Percentiles rank a stretch among this genome's conserved stretches.
Conservation (phyloP, 345 rosid species). For the Anacardium occidentale region DNA sequence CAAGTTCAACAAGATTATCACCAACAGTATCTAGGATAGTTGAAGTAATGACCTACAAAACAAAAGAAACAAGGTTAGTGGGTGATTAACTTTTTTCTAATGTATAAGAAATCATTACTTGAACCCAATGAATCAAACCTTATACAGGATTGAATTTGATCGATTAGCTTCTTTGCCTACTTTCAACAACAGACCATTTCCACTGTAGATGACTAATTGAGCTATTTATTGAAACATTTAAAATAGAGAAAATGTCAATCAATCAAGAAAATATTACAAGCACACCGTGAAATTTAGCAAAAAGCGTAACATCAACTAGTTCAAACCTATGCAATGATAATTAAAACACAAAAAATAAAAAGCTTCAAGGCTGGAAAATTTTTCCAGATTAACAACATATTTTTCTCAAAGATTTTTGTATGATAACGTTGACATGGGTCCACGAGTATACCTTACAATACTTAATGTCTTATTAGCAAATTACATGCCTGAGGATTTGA, state of each 20-base stretch:
- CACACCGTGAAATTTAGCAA: background rate
- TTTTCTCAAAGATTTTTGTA: background rate
- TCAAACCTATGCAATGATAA: slow-evolving; percentile 2
- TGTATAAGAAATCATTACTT: background rate
- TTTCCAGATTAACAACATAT: background rate
- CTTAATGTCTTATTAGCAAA: background rate
- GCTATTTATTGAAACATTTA: slow-evolving; percentile 58
- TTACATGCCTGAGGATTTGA: background rate
- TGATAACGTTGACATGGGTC: background rate
- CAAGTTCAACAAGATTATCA: slow-evolving; percentile 82
- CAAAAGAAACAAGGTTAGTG: slow-evolving; percentile 4
- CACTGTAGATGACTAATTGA: slow-evolving; percentile 89
- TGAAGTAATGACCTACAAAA: slow-evolving; percentile 73
- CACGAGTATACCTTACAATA: background rate
- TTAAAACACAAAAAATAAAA: background rate
- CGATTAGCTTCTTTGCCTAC: slow-evolving; percentile 96
- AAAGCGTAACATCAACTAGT: background rate
- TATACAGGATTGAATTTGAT: slow-evolving; percentile 95
- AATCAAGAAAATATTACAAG: slow-evolving; percentile 1
- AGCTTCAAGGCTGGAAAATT: background rate
- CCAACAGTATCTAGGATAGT: slow-evolving; percentile 85
- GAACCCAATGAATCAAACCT: slow-evolving; percentile 43
- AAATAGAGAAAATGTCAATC: background rate
- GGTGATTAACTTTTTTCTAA: background rate
- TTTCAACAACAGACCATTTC: slow-evolving; percentile 90